phyloP scores from a whole-genome alignment of 2,329 filamentous ascomycete species.

The Alternaria sp. region DNA sequence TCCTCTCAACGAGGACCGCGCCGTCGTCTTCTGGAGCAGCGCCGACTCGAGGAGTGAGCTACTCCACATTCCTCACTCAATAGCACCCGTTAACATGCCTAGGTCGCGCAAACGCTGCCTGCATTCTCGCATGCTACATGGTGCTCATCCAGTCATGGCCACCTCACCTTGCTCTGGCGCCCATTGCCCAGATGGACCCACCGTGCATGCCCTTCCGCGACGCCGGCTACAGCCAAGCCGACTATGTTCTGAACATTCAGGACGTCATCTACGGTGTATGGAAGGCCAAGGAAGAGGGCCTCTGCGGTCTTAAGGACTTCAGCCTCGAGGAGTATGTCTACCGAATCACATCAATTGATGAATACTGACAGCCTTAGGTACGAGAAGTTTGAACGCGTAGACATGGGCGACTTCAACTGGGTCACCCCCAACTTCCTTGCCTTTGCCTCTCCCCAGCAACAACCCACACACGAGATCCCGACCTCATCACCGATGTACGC shows the following conservation, averaged over 20 bases:
- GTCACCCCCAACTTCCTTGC: conserved; percentile 93
- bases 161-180: conserved; percentile 90
- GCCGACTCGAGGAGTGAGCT: conserved; percentile 84
- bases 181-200: conserved; percentile 94
- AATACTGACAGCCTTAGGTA: conserved; percentile 63
- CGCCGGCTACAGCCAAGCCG: conserved; percentile 96
- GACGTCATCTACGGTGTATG: conserved; percentile 98
- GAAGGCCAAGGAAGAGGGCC: conserved; percentile 96
- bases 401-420: conserved; percentile 99
- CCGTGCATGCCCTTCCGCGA: conserved; percentile 99
- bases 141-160: conserved; percentile 98
- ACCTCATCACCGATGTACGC: conserved; percentile 75
- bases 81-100: conserved; percentile 23
- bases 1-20: conserved; percentile 85
- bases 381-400: conserved; percentile 91
- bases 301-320: conserved; percentile 91
- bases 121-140: conserved; percentile 97
- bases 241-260: conserved; percentile 94
- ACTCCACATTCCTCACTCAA: background rate
- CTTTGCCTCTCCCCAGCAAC: conserved; percentile 91
- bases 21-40: conserved; percentile 95
- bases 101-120: conserved; percentile 93
- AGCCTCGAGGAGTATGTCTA: conserved; percentile 80
- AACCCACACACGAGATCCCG: conserved; percentile 74
- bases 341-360: background rate